Evolutionary conservation across 257 asterid species (phyloP).

Genomic region (Fraxinus excelsior): DNA sequence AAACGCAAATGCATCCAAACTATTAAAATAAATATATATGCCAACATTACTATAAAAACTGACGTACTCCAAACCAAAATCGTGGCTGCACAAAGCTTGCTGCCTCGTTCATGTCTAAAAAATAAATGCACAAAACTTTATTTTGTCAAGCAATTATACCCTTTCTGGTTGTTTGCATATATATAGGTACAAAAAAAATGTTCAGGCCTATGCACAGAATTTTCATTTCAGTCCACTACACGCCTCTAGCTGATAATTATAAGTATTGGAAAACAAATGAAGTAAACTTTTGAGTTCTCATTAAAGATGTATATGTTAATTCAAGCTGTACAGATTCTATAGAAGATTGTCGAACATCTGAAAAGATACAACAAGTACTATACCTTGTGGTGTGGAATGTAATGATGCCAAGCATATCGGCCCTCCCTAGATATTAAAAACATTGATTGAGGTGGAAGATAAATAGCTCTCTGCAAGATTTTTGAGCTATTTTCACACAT

Average conservation of each 20-base stretch:
- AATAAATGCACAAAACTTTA: background rate
- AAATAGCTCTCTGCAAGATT: constrained; percentile 63
- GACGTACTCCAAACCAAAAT: too few species aligned
- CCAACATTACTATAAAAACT: background rate
- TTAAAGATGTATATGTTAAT: background rate
- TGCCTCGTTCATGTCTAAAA: background rate
- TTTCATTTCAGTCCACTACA: background rate
- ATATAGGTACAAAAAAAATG: too few species aligned
- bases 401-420: constrained; percentile 97
- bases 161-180: too few species aligned
- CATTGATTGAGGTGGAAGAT: constrained; percentile 93
- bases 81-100: background rate
- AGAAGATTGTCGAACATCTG: background rate
- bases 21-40: too few species aligned
- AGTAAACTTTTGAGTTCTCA: background rate
- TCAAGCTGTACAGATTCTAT: background rate
- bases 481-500: constrained; percentile 37
- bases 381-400: constrained; percentile 98
- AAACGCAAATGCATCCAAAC: background rate
- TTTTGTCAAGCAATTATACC: background rate
- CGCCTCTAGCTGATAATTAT: background rate
- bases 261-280: too few species aligned
- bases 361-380: background rate
- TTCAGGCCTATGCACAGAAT: background rate
- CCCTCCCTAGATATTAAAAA: constrained; percentile 81